phyloP scores from a whole-genome alignment of 805 yeast genomes.

The Zygosaccharomyces gambellarensis region DNA sequence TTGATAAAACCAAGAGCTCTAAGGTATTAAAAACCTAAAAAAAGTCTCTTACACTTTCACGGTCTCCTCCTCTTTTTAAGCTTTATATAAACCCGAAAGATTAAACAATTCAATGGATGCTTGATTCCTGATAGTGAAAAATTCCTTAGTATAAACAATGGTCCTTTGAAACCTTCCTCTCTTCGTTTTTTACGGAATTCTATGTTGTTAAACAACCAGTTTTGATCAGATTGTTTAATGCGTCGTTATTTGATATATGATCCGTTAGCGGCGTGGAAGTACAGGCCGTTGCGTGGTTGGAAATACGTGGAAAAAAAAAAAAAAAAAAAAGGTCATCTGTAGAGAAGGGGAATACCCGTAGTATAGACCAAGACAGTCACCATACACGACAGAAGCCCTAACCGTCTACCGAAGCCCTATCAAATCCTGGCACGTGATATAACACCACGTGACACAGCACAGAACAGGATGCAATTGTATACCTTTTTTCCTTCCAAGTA shows the following conservation, averaged over 20 bases:
- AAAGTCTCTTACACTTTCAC: too few species aligned
- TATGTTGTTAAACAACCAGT: neutral
- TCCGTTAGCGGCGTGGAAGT: neutral
- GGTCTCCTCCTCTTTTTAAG: too few species aligned
- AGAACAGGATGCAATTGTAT: too few species aligned
- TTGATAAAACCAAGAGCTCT: too few species aligned
- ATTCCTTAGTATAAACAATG: neutral
- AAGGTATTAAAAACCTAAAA: too few species aligned
- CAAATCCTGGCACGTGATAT: too few species aligned
- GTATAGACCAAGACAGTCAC: neutral
- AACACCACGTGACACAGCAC: too few species aligned
- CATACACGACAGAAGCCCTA: neutral
- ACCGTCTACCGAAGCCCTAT: neutral
- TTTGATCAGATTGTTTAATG: neutral
- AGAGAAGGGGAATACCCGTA: neutral
- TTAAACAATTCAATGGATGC: too few species aligned
- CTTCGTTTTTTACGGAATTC: neutral
- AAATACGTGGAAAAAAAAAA: slow-evolving; percentile 1
- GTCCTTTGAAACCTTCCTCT: neutral
- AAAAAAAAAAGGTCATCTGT: neutral
- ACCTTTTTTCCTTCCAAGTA: too few species aligned
- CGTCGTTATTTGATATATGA: neutral
- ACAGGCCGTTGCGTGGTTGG: slow-evolving; percentile 1
- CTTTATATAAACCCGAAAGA: too few species aligned
- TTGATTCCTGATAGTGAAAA: too few species aligned